phyloP scores from a whole-genome alignment of 1,139 yeast genomes.

The Saccharomycopsis hybrid region DNA sequence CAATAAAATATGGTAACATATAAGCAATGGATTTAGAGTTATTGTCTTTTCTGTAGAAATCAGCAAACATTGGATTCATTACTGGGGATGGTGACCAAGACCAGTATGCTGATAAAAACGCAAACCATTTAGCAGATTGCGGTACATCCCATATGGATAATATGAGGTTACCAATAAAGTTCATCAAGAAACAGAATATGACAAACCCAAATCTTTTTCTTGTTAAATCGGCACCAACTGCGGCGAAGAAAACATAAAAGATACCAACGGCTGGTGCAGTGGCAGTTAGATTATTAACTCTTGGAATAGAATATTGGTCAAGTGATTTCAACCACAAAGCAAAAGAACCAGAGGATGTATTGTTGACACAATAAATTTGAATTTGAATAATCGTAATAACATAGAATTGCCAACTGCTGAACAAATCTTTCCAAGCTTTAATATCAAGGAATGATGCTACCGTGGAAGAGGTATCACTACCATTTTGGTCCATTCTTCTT shows the following conservation, averaged over 20 bases:
- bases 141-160: conserved; percentile 43
- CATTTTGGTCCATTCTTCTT: conserved; percentile 41
- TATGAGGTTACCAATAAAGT: conserved; percentile 33
- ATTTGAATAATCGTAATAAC: conserved; percentile 34
- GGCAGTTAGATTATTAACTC: conserved; percentile 38
- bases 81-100: conserved; percentile 43
- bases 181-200: conserved; percentile 35
- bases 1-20: conserved; percentile 40
- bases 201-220: conserved; percentile 41
- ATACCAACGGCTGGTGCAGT: conserved; percentile 49
- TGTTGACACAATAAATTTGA: conserved; percentile 37
- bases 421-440: conserved; percentile 37
- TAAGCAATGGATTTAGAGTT: conserved; percentile 39
- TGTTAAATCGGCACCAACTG: conserved; percentile 43
- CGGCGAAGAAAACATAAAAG: conserved; percentile 38
- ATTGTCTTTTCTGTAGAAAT: conserved; percentile 40
- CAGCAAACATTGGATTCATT: conserved; percentile 40
- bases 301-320: conserved; percentile 31
- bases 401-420: conserved; percentile 43
- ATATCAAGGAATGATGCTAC: conserved; percentile 13
- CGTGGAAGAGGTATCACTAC: conserved; percentile 23
- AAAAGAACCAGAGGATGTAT: conserved; percentile 40
- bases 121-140: conserved; percentile 41
- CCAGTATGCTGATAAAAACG: conserved; percentile 38
- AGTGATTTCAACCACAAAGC: conserved; percentile 48